These are phyloP conservation scores for Solanum clarkiae DNA, from an alignment of 257 asterid genomes.

Conservation along the genomic window DNA sequence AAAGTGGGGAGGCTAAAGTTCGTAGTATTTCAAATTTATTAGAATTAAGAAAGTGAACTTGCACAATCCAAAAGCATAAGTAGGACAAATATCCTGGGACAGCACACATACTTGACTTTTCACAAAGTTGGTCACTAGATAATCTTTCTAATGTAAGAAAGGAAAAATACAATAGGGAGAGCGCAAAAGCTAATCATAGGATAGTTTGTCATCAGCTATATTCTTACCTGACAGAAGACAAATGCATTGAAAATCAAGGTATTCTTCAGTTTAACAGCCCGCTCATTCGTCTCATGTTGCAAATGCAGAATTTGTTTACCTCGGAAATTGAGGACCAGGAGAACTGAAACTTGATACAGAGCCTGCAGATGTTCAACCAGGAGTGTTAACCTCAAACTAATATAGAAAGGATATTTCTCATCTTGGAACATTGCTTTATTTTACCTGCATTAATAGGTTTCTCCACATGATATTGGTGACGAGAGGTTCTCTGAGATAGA, in stretches of 20 bases:
- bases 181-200: background rate
- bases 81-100: background rate
- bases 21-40: background rate
- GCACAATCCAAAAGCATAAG: background rate
- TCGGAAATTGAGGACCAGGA: constrained; percentile 68
- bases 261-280: constrained; percentile 61
- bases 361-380: constrained; percentile 43
- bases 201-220: background rate
- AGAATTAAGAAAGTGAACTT: background rate
- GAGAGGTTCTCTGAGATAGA: constrained; percentile 75
- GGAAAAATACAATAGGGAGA: background rate
- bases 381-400: background rate
- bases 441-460: constrained; percentile 83
- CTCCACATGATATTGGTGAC: constrained; percentile 98
- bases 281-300: constrained; percentile 24
- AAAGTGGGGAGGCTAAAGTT: background rate
- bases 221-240: constrained; percentile 73
- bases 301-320: constrained; percentile 57
- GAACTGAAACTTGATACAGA: constrained; percentile 76
- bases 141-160: background rate
- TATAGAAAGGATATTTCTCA: background rate
- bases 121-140: background rate
- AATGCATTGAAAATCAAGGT: constrained; percentile 85
- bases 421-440: background rate
- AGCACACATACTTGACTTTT: background rate